Conservation (phyloP, 306 rosid genomes). For the Canavalia gladiata region DNA sequence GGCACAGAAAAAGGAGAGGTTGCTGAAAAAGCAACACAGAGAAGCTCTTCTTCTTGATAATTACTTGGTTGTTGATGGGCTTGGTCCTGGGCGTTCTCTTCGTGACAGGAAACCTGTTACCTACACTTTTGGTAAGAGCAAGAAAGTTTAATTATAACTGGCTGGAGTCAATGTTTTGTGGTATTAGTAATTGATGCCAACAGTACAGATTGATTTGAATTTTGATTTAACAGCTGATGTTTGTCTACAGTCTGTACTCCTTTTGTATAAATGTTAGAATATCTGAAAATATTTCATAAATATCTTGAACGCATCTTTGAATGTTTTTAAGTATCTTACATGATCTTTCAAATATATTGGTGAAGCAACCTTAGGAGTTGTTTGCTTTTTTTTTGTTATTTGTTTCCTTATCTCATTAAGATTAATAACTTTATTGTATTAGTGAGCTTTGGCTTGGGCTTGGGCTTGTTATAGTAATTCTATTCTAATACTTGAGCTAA, state of each 20-base stretch:
- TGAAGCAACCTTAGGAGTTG: not conserved
- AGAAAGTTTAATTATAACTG: conserved; percentile 33
- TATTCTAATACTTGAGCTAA: conserved; percentile 17
- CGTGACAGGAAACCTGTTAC: conserved; percentile 99
- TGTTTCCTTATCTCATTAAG: not conserved
- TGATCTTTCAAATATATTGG: not conserved
- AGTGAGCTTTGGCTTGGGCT: not conserved
- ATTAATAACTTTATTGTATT: conserved; percentile 11
- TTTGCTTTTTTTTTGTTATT: not conserved
- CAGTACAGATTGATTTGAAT: conserved; percentile 7
- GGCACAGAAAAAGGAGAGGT: conserved; percentile 86
- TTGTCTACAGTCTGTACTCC: conserved; percentile 29
- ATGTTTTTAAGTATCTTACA: not conserved
- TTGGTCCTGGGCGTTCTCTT: conserved; percentile 96
- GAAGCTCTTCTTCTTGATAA: conserved; percentile 98
- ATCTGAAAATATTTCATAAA: not conserved
- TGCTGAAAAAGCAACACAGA: conserved; percentile 96
- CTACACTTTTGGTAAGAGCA: conserved; percentile 91
- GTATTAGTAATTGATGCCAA: conserved; percentile 37
- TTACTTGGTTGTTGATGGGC: conserved; percentile 78
- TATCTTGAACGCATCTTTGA: conserved; percentile 1
- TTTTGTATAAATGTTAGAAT: conserved; percentile 23
- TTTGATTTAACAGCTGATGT: conserved; percentile 32
- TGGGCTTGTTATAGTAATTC: conserved; percentile 23
- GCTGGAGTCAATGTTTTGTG: conserved; percentile 19